These are phyloP conservation scores for Wickerhamiella hasegawae DNA, from an alignment of 805 yeast species.

Conservation along the genomic window DNA sequence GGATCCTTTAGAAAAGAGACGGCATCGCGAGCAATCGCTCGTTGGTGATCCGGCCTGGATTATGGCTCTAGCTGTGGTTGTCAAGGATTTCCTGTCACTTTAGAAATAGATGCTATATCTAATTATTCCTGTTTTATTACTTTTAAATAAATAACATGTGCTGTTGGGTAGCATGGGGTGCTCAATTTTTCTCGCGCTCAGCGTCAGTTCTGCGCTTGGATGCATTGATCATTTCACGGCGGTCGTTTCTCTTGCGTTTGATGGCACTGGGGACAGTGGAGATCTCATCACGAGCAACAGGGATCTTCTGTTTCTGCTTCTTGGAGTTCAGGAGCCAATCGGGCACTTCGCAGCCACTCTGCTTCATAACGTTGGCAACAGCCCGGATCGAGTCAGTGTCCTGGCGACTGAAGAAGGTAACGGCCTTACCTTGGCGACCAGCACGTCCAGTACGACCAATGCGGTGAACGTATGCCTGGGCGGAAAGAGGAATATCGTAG, in stretches of 20 bases:
- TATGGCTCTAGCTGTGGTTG: conserved; percentile 3
- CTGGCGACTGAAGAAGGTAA: conserved; percentile 86
- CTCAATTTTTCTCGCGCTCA: no score
- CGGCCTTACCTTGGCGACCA: conserved; percentile 70
- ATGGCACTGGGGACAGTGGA: conserved; percentile 44
- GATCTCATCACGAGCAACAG: conserved; percentile 50
- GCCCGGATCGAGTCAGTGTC: conserved; percentile 64
- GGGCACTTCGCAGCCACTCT: conserved; percentile 55
- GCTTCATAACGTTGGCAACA: conserved; percentile 87
- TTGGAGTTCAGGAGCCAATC: conserved; percentile 58
- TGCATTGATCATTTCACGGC: conserved; percentile 44
- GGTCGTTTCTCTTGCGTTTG: conserved; percentile 40
- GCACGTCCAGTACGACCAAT: conserved; percentile 98
- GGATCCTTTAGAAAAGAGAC: conserved; percentile 4
- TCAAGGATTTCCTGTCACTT: not conserved
- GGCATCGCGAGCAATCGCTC: conserved; percentile 5
- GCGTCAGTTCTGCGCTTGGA: conserved; percentile 7
- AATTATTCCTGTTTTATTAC: not conserved
- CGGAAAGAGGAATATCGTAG: conserved; percentile 87
- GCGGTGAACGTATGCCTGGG: conserved; percentile 93
- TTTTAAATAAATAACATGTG: no score
- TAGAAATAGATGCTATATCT: not conserved
- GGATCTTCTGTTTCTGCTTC: conserved; percentile 15
- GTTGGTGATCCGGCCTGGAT: conserved; percentile 8
- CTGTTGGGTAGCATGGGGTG: no score